Conservation (phyloP, 2,329 filamentous ascomycete species). For the Xylariaceae sp. region DNA sequence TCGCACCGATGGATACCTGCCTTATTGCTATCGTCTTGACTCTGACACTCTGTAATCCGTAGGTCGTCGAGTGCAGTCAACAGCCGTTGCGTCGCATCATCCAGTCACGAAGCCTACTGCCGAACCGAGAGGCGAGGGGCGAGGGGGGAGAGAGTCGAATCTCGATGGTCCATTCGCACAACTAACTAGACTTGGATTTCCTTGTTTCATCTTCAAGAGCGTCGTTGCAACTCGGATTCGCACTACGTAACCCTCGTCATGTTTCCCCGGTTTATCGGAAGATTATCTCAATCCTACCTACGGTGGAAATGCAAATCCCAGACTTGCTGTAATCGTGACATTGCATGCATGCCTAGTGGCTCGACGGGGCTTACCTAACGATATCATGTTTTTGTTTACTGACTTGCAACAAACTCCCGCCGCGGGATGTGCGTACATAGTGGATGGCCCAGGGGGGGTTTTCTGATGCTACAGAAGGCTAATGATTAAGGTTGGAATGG, state of each 20-base stretch:
- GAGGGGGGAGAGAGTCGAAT: too few species aligned
- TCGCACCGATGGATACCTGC: constrained; percentile 6
- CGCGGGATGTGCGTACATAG: not conserved
- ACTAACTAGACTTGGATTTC: too few species aligned
- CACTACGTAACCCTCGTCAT: not conserved
- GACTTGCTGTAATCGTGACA: not conserved
- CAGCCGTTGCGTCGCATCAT: not conserved
- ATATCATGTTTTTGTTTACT: too few species aligned
- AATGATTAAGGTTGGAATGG: too few species aligned
- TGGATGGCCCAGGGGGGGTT: too few species aligned
- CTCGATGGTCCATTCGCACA: too few species aligned
- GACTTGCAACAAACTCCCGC: not conserved
- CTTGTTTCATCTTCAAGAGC: not conserved
- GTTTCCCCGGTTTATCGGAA: not conserved
- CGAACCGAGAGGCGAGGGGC: too few species aligned
- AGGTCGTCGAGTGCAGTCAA: not conserved
- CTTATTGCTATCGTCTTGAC: not conserved
- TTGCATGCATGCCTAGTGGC: not conserved
- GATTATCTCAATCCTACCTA: not conserved
- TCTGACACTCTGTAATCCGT: too few species aligned
- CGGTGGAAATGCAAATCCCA: not conserved
- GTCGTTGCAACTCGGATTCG: not conserved
- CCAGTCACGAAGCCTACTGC: not conserved
- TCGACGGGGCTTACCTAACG: not conserved
- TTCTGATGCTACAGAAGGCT: too few species aligned